A percentile compares a stretch with the other conserved stretches of the same genome.
Evolutionary conservation across 768 basidiomycete genomes (phyloP).

Genomic region (Rhodotorula diobovata): DNA sequence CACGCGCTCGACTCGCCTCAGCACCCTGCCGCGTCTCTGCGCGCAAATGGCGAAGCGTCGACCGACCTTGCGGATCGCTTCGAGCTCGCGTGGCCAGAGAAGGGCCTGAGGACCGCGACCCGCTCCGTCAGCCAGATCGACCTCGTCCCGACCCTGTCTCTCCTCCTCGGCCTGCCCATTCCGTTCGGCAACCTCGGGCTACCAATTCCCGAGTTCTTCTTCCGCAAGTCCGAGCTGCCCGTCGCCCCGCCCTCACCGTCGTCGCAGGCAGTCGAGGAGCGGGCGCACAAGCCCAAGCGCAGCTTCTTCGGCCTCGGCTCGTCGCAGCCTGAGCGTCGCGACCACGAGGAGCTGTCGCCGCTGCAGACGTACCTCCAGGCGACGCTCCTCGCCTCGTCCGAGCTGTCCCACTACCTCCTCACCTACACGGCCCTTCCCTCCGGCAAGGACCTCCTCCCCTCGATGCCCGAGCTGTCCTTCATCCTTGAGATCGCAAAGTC

Average conservation of each 20-base stretch:
- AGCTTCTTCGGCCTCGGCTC: slow-evolving; percentile 20
- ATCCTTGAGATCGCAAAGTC: slow-evolving; percentile 33
- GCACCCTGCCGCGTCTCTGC: slow-evolving; percentile 16
- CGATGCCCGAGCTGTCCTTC: slow-evolving; percentile 38
- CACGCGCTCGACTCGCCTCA: slow-evolving; percentile 45
- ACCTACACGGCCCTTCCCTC: slow-evolving; percentile 67
- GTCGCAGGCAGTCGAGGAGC: background rate
- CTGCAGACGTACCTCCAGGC: slow-evolving; percentile 55
- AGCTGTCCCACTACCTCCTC: slow-evolving; percentile 70
- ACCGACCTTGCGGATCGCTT: slow-evolving; percentile 40
- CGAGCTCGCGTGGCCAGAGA: slow-evolving; percentile 22
- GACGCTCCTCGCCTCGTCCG: slow-evolving; percentile 64
- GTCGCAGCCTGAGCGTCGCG: slow-evolving; percentile 12
- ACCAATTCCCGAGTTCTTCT: slow-evolving; percentile 87
- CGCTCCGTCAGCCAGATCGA: slow-evolving; percentile 86
- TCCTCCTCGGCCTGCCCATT: slow-evolving; percentile 85
- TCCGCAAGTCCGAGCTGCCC: slow-evolving; percentile 45
- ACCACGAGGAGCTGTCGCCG: slow-evolving; percentile 39
- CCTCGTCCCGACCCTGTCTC: slow-evolving; percentile 77
- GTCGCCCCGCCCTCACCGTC: slow-evolving; percentile 6
- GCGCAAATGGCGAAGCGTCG: slow-evolving; percentile 26
- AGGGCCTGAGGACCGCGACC: slow-evolving; percentile 47
- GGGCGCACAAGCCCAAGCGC: slow-evolving; percentile 18
- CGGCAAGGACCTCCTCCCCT: slow-evolving; percentile 64
- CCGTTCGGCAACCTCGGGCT: slow-evolving; percentile 93